phyloP scores from a whole-genome alignment of 495 filamentous ascomycete genomes.

The Penicillium coffeae region DNA sequence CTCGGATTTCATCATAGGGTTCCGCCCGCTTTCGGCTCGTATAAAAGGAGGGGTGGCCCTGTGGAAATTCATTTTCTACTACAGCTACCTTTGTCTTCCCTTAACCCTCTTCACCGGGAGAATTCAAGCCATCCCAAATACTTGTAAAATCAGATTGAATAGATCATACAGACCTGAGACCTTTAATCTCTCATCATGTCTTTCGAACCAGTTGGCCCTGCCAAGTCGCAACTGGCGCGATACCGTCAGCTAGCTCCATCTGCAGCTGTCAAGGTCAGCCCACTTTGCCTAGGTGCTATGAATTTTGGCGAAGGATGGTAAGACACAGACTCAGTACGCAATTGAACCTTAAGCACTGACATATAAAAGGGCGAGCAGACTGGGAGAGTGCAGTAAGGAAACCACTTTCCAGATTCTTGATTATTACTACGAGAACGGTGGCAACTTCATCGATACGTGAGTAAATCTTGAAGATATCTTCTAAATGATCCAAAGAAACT shows the following conservation, averaged over 20 bases:
- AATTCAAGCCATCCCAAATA: no score
- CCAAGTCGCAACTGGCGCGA: conserved; percentile 41
- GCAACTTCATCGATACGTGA: conserved; percentile 51
- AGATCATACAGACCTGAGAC: no score
- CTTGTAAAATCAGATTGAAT: no score
- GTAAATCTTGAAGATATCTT: background rate
- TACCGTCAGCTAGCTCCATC: conserved; percentile 57
- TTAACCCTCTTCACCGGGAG: no score
- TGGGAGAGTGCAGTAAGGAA: conserved; percentile 26
- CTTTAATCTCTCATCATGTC: no score
- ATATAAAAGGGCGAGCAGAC: background rate
- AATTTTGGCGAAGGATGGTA: conserved; percentile 55
- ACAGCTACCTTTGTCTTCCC: no score
- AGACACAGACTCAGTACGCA: background rate
- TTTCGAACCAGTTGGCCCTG: no score
- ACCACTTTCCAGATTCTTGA: conserved; percentile 49
- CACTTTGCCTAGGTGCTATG: conserved; percentile 60
- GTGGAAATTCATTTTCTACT: no score
- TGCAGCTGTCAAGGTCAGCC: conserved; percentile 58
- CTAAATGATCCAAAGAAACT: background rate
- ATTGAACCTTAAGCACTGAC: background rate
- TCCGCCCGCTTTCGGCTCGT: no score
- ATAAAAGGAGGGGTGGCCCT: no score
- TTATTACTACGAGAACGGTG: conserved; percentile 44
- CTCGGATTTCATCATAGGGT: no score